Percentiles rank a stretch among this genome's conserved stretches.
phyloP scores from a whole-genome alignment of 768 basidiomycete species.

The Rhizopogon vesiculosus region DNA sequence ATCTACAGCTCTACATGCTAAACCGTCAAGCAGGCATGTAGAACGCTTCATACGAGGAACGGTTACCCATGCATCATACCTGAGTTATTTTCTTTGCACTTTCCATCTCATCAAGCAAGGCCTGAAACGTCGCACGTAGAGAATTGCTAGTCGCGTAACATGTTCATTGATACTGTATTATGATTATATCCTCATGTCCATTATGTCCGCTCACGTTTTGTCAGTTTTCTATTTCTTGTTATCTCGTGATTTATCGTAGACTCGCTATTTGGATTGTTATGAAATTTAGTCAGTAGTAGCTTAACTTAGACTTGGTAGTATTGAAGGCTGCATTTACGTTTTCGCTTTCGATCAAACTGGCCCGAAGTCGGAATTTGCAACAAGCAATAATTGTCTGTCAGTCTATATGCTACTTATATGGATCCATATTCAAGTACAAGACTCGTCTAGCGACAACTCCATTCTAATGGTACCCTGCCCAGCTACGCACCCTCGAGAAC shows the following conservation, averaged over 20 bases:
- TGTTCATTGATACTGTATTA: background rate
- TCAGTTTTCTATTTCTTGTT: constrained; percentile 1
- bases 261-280: background rate
- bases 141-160: background rate
- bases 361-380: too few species aligned
- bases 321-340: too few species aligned
- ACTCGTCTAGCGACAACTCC: background rate
- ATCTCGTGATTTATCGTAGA: background rate
- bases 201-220: background rate
- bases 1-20: constrained; percentile 69
- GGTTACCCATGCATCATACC: background rate
- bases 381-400: too few species aligned
- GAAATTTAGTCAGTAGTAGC: background rate
- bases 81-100: constrained; percentile 2
- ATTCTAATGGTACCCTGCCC: constrained; percentile 24
- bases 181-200: constrained; percentile 1
- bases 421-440: background rate
- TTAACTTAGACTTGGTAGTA: too few species aligned
- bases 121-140: background rate
- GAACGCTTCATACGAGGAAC: constrained; percentile 3
- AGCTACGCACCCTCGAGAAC: constrained; percentile 88
- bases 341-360: too few species aligned
- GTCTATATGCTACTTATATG: too few species aligned
- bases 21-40: constrained; percentile 71
- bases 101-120: background rate